Percentiles rank a stretch among this genome's conserved stretches.
These are phyloP conservation scores for Magnusiomyces suaveolens DNA, from an alignment of 1,139 yeast species.

Conservation along the genomic window DNA sequence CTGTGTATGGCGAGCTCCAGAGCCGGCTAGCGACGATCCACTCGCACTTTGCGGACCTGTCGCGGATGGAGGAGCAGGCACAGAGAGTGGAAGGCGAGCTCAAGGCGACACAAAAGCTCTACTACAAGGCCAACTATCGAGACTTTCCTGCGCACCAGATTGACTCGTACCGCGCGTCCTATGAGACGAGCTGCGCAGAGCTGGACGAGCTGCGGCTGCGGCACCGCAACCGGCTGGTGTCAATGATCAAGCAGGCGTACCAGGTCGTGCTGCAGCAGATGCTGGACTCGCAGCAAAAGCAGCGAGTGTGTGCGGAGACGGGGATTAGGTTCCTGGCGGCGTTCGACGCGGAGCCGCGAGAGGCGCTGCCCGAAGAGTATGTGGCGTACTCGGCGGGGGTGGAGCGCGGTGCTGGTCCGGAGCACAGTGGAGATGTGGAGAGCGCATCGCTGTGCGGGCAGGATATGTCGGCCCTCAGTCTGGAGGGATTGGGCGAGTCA, in stretches of 20 bases:
- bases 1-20: slow-evolving; percentile 9
- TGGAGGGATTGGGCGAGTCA: background rate
- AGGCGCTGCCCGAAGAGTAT: slow-evolving; percentile 9
- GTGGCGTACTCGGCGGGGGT: background rate
- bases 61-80: slow-evolving; percentile 11
- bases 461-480: no score
- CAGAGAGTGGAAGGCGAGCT: slow-evolving; percentile 12
- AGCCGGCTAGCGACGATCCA: slow-evolving; percentile 8
- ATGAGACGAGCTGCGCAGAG: slow-evolving; percentile 10
- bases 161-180: slow-evolving; percentile 12
- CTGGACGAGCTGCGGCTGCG: slow-evolving; percentile 13
- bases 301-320: slow-evolving; percentile 10
- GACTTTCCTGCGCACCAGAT: slow-evolving; percentile 12
- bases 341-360: slow-evolving; percentile 14
- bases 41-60: slow-evolving; percentile 11
- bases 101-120: slow-evolving; percentile 13
- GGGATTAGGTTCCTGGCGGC: slow-evolving; percentile 11
- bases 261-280: slow-evolving; percentile 11
- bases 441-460: no score
- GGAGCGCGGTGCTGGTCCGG: background rate
- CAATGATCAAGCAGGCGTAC: slow-evolving; percentile 11
- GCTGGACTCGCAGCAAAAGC: slow-evolving; percentile 12
- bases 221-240: slow-evolving; percentile 13
- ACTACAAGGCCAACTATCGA: slow-evolving; percentile 14
- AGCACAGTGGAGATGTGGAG: background rate